Conservation (phyloP, 768 basidiomycete species). For the Boletus edulis region DNA sequence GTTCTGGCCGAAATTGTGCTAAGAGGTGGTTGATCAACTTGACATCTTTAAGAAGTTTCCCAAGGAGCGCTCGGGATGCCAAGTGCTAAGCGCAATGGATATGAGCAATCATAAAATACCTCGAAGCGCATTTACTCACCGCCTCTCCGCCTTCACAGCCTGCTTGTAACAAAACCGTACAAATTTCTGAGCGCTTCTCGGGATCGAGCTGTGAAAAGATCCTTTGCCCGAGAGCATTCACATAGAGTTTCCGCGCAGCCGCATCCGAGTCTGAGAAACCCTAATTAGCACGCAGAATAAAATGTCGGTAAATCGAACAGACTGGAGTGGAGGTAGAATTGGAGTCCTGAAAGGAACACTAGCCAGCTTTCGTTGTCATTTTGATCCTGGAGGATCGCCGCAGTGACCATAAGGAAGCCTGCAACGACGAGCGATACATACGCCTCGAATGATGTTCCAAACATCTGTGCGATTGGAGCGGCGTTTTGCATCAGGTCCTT, state of each 20-base stretch:
- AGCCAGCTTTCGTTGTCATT: conserved; percentile 47
- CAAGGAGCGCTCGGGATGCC: conserved; percentile 49
- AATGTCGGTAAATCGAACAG: conserved; percentile 13
- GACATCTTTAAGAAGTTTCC: conserved; percentile 47
- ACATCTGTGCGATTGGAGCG: conserved; percentile 29
- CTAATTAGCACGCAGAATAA: neutral
- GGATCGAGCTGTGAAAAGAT: conserved; percentile 53
- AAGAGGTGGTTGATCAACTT: conserved; percentile 54
- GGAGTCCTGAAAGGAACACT: conserved; percentile 44
- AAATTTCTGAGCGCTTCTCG: conserved; percentile 55
- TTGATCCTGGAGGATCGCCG: conserved; percentile 43
- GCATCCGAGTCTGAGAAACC: conserved; percentile 37
- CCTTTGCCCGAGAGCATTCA: conserved; percentile 47
- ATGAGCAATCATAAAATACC: neutral
- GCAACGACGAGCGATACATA: conserved; percentile 38
- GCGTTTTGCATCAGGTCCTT: conserved; percentile 34
- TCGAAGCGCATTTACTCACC: conserved; percentile 35
- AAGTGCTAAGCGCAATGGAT: conserved; percentile 34
- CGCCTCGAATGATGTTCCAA: conserved; percentile 37
- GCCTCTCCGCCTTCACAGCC: conserved; percentile 45
- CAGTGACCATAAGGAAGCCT: conserved; percentile 50
- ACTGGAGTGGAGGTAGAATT: conserved; percentile 48
- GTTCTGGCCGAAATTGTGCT: conserved; percentile 43
- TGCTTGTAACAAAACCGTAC: conserved; percentile 53
- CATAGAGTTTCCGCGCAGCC: conserved; percentile 39